Percentiles rank a stretch among this genome's conserved stretches.
These are phyloP conservation scores for Symbiotaphrina buchneri DNA, from an alignment of 495 filamentous ascomycete species.

Conservation along the genomic window DNA sequence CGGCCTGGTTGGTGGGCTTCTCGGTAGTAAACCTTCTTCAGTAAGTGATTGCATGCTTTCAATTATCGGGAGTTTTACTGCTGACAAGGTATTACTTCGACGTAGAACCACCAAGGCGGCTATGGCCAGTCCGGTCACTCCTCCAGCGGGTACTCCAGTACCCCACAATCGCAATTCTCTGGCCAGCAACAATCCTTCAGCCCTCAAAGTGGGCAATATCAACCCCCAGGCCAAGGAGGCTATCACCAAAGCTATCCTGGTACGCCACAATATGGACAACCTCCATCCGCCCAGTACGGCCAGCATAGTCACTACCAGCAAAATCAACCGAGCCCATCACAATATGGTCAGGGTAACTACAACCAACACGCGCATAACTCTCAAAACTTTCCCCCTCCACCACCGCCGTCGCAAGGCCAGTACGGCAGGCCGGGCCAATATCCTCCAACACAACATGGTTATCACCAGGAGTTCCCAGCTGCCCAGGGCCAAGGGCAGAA, in stretches of 20 bases:
- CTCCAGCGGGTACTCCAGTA: conserved; percentile 8
- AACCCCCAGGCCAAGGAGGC: no score
- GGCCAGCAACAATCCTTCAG: no score
- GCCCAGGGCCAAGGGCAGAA: no score
- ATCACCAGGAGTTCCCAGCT: neutral
- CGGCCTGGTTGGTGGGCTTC: conserved; percentile 7
- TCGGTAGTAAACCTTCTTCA: conserved; percentile 13
- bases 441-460: neutral
- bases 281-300: neutral
- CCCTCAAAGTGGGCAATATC: no score
- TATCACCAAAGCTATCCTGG: no score
- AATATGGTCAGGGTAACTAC: conserved; percentile 10
- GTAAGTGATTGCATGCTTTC: conserved; percentile 5
- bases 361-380: conserved; percentile 17
- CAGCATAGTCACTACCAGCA: conserved; percentile 12
- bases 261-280: no score
- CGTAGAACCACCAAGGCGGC: conserved; percentile 10
- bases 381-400: conserved; percentile 13
- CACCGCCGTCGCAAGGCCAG: conserved; percentile 2
- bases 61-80: neutral
- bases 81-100: conserved; percentile 2
- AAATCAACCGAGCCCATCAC: conserved; percentile 9
- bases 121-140: conserved; percentile 12
- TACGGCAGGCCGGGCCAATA: conserved; percentile 1
- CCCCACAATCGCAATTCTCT: no score